Evolutionary conservation across 225 moss, liverwort and hornwort species (phyloP).

Genomic region (Antitrichia curtipendula): DNA sequence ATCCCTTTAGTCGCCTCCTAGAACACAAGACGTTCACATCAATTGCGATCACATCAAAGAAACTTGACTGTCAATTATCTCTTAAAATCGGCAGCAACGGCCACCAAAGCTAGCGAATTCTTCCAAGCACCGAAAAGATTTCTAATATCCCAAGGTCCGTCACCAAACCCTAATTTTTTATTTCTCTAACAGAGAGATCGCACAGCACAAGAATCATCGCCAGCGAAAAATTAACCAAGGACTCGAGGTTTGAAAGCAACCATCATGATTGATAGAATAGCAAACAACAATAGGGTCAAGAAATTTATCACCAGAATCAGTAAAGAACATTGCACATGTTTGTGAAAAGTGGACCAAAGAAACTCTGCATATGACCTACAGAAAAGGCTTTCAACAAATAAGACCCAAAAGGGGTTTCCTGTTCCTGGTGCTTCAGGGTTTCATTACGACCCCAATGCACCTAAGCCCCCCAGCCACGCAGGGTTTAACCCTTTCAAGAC

Average conservation of each 20-base stretch:
- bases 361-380: neutral
- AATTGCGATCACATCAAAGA: neutral
- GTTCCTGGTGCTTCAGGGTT: neutral
- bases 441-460: neutral
- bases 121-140: neutral
- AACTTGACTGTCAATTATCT: neutral
- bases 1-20: neutral
- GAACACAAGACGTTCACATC: neutral
- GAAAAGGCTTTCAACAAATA: neutral
- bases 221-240: neutral
- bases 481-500: neutral
- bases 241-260: neutral
- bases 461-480: neutral
- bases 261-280: too few relatives aligned
- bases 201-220: neutral
- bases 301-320: neutral
- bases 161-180: neutral
- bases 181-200: neutral
- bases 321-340: neutral
- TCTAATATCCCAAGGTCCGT: neutral
- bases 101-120: neutral
- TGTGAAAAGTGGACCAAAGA: neutral
- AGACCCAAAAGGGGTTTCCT: neutral
- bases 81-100: neutral
- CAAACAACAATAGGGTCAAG: neutral